phyloP scores from a whole-genome alignment of 2,329 filamentous ascomycete genomes.

The Simplicillium aogashimaense region DNA sequence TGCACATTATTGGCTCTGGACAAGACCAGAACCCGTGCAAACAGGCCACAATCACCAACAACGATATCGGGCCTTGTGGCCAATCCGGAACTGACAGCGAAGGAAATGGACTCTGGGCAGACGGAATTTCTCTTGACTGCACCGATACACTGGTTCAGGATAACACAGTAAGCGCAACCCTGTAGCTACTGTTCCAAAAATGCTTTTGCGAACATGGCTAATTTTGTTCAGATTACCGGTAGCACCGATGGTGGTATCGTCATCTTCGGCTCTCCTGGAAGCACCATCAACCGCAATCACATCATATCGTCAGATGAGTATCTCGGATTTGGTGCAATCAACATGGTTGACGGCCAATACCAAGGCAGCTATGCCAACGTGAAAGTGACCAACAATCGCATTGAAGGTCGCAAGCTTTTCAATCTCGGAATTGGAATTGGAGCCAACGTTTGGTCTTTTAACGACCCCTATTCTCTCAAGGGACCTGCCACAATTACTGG shows the following conservation, averaged over 20 bases:
- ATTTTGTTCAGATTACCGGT: slow-evolving; percentile 9
- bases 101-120: slow-evolving; percentile 12
- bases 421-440: slow-evolving; percentile 15
- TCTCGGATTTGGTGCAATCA: slow-evolving; percentile 15
- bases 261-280: slow-evolving; percentile 14
- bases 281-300: slow-evolving; percentile 11
- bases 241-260: slow-evolving; percentile 15
- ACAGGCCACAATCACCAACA: slow-evolving; percentile 12
- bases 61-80: slow-evolving; percentile 15
- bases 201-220: too few species aligned
- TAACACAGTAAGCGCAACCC: slow-evolving; percentile 10
- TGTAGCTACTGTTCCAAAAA: background rate
- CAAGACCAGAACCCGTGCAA: slow-evolving; percentile 11
- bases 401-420: slow-evolving; percentile 11
- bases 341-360: slow-evolving; percentile 15
- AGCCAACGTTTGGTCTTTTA: slow-evolving; percentile 13
- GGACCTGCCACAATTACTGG: slow-evolving; percentile 11
- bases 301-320: slow-evolving; percentile 12
- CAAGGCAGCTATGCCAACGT: slow-evolving; percentile 13
- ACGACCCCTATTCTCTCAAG: slow-evolving; percentile 8
- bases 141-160: slow-evolving; percentile 10
- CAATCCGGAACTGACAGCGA: slow-evolving; percentile 11
- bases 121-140: slow-evolving; percentile 15
- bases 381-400: slow-evolving; percentile 12
- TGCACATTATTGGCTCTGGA: slow-evolving; percentile 15